Base-by-base conservation (phyloP, 345 rosid genomes). In the Eucalyptus decipiens region DNA sequence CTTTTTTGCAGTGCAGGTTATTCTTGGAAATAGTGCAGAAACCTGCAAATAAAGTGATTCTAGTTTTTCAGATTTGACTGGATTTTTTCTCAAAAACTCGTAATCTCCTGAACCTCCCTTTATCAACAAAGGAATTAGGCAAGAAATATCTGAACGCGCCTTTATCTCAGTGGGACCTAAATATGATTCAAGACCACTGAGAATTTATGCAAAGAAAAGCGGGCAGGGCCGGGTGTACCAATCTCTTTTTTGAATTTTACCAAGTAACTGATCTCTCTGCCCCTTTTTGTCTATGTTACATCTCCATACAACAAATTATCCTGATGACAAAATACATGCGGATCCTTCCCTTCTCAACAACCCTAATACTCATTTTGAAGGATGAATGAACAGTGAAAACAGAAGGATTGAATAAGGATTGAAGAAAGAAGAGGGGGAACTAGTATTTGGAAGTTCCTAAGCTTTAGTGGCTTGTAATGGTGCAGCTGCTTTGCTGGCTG, bases 401-500 rank as follows among this genome's bases (percentile, higher is more conserved):
- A 72, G 40, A 58, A 43, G 24, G 69, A 30, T 69, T 19, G 89
- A 65, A 80, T 51, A 24, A 54, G 91, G 86, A 76, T 67, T 85
- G 88, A 48, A 10, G 51, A 62, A 48, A 88, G 54, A 47, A 37
- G 28, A 23, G 16, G 60, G 34, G 89, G 85, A 24, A 50, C 83
- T 37, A 76, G 83, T 37, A 37, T 21, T 37, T 50, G 87, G 48
- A 88, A 54, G 89, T 30, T 42, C 47, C 92, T 89, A 95, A 85
- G 95, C 96, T 92, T 96, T 96, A 48, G 95, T 91, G 88, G 98
- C 94, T 93, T 90, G 92, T 21, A 94, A 90, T 8, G 94, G 95
- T 87, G 94, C 91, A 45, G 93, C 90, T 11, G 93, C 92, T 89
- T 91, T 98, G 93, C 87, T 91, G 47, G 96, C 91, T 17, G 91